Conservation (phyloP, 1,284 basidiomycete genomes). For the Vanrija pseudolonga region DNA sequence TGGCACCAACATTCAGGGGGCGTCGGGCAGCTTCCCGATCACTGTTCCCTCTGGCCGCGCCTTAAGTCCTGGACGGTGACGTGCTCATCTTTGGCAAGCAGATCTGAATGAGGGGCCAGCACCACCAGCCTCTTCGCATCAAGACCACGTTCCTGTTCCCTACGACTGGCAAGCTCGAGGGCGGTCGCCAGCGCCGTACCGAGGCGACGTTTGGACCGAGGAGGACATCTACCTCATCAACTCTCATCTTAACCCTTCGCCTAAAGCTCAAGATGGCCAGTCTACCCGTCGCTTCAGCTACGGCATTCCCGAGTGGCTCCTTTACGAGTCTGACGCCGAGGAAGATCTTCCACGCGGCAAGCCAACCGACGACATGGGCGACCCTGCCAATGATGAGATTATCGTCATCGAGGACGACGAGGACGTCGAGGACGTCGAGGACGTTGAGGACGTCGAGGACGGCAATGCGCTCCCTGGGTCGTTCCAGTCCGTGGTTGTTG, state of each 20-base stretch:
- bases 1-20: slow-evolving; percentile 20
- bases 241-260: neutral
- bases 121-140: slow-evolving; percentile 4
- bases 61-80: slow-evolving; percentile 23
- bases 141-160: neutral
- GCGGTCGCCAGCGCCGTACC: neutral
- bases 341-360: slow-evolving; percentile 3
- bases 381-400: neutral
- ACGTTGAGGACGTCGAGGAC: no score
- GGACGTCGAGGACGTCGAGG: neutral
- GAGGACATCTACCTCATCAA: neutral
- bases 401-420: neutral
- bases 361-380: neutral
- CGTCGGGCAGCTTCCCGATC: neutral
- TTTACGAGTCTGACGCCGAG: slow-evolving; percentile 15
- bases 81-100: slow-evolving; percentile 25
- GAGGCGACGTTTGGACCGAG: neutral
- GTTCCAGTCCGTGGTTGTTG: neutral
- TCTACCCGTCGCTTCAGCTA: slow-evolving; percentile 2
- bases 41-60: slow-evolving; percentile 7
- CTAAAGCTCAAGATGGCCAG: neutral
- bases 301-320: slow-evolving; percentile 6
- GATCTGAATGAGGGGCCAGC: slow-evolving; percentile 7
- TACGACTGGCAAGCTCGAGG: neutral
- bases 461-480: neutral